Evolutionary conservation across 805 yeast genomes (phyloP), one percentile per base, ranked within the genome.

Genomic region (Candida pseudoglaebosa): DNA sequence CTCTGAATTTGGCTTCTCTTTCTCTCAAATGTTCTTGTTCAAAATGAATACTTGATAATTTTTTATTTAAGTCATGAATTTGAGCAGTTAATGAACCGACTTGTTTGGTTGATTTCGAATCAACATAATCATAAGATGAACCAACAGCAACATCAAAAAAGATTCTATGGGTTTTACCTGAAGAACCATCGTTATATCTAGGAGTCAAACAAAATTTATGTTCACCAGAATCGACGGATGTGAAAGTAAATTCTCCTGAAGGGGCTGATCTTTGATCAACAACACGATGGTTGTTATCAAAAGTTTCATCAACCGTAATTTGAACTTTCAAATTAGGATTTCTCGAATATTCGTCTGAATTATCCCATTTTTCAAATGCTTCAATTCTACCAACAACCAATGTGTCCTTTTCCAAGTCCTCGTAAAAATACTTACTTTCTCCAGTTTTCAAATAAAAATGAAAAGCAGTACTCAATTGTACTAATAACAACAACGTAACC

Each of bases 371-470:
- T 50, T 84, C 89, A 56, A 73, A 74, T 3, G 86, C 84, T 48
- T 83, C 83, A 48, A 85, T 78, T 53, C 53, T 68, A 39, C 91
- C 95, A 41, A 84, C 84, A 16, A 90, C 83, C 41, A 91, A 73
- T n/a, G 95, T 78, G 49, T 81, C 84, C 46, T 73, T 70, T 13
- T 86, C 80, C 43, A 91, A 69, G 44, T 84, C 95, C 56, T 90
- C 93, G 53, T 66, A 83, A 59, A 91, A 91, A 62, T 98, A 93
- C 49, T 79, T 78, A 32, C 79, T 73, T 47, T 84, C 84, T 22
- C 82, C 89, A 1, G 90, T 82, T 9, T 77, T 77, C 38, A 87
- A 67, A 59, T 88, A 90, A 59, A 88, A 80, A 60, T 93, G 95
- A 42, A 90, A 67, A 0, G 79, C 87, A 35, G 49, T 47, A 14